Base-by-base conservation (phyloP, 1,284 basidiomycete species). In the Leccinum proliferum region DNA sequence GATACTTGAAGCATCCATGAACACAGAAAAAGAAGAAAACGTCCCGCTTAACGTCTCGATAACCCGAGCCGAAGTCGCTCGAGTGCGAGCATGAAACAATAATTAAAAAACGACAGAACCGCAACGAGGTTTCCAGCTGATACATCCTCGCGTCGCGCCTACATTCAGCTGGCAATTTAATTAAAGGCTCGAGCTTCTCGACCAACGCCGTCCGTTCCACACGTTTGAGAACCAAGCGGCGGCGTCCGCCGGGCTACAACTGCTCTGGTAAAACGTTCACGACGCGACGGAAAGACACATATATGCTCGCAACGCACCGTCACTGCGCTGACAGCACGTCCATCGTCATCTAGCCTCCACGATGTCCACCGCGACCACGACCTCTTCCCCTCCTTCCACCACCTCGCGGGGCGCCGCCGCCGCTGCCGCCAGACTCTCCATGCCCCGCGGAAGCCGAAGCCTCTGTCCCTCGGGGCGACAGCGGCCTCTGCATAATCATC, bases 321-420 rank as follows among this genome's bases (percentile, higher is more conserved):
- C 10, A 18, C 29, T 32, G 29, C n/a, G n/a, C 2, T 46, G 43
- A 46, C 46, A 48, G 18, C 46, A 48, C 46, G 6, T 7, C 46
- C 10, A 4, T 25, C 21, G 7, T 4, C 8, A 21, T 39, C 43
- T 66, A 73, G 10, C 67, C 66, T 2, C 73, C 70, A 18, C 73
- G 72, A 5, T 65, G 50, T 15, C 63, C 71, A 18, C 73, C 70
- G 10, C 67, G 64, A 11, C 50, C 61, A 21, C 57, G 56, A 34
- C 57, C 48, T 29, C 69, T 52, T 9, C 65, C 64, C 14, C 64
- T 60, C 1, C 64, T 64, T 34, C 65, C 57, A 21, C 58, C 48
- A 10, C 52, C 41, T 48, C 46, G 3, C 11, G 55, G 14, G 21
- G 32, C 46, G 5, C 35, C 25, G 4, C 39, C 57, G 4, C 35